Conservation (phyloP, 164 flowering plant species). For the Macadamia tetraphylla region DNA sequence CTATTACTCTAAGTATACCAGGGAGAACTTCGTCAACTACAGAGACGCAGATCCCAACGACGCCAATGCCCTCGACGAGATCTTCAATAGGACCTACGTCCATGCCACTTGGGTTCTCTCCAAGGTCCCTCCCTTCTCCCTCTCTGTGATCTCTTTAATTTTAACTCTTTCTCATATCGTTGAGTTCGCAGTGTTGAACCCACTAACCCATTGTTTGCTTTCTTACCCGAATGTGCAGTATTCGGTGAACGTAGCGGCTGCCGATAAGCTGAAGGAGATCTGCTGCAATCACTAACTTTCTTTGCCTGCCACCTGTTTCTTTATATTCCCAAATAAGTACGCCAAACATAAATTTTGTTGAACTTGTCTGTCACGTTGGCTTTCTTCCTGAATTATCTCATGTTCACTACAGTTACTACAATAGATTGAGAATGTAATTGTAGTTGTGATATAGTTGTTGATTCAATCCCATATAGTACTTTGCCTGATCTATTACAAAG, state of each 20-base stretch:
- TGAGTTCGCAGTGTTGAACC: background rate
- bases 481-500: background rate
- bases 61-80: conserved; percentile 39
- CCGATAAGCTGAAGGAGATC: background rate
- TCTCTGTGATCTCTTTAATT: background rate
- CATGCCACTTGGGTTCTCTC: conserved; percentile 72
- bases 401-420: background rate
- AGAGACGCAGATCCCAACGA: conserved; percentile 51
- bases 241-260: background rate
- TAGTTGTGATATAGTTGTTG: background rate
- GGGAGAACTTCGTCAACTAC: conserved; percentile 84
- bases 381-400: background rate
- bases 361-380: background rate
- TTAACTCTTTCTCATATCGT: background rate
- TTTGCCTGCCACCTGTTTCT: background rate
- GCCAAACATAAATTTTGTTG: background rate
- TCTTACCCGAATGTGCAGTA: background rate
- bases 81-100: conserved; percentile 33
- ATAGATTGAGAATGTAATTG: background rate
- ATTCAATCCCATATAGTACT: background rate
- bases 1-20: conserved; percentile 69
- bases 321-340: background rate
- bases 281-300: background rate
- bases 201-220: background rate
- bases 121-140: conserved; percentile 32